Evolutionary conservation across 176 grass and related monocot species (phyloP).

Genomic region (Otatea glauca): DNA sequence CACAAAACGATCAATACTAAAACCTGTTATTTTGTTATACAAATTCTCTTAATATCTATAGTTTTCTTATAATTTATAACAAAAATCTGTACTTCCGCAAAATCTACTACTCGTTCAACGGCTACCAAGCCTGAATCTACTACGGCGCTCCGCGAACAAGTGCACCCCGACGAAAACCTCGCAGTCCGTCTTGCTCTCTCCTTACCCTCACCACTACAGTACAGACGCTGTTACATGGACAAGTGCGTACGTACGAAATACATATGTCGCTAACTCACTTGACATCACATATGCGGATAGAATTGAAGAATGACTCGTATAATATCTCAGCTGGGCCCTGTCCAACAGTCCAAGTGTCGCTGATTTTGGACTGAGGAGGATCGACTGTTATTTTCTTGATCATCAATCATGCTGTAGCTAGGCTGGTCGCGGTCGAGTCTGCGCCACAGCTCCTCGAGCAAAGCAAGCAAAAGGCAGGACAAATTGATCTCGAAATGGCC

Average conservation of each 20-base stretch:
- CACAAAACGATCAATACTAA: no score
- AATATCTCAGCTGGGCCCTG: background rate
- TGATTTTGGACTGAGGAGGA: background rate
- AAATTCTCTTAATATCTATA: no score
- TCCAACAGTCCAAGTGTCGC: background rate
- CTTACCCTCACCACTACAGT: background rate
- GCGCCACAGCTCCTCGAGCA: background rate
- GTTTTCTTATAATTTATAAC: no score
- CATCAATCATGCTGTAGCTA: slow-evolving; percentile 3
- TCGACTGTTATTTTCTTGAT: background rate
- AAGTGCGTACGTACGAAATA: background rate
- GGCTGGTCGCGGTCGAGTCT: background rate
- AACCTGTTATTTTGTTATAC: no score
- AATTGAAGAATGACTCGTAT: background rate
- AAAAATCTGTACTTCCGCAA: no score
- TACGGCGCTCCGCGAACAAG: background rate
- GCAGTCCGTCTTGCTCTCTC: background rate
- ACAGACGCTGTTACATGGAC: background rate
- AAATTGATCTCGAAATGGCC: background rate
- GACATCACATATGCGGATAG: background rate
- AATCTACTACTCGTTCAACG: no score
- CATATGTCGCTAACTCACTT: background rate
- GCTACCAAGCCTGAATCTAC: background rate
- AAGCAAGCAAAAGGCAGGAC: background rate
- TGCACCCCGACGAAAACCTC: background rate